These are phyloP conservation scores for Aspergillus baeticus DNA, from an alignment of 495 filamentous ascomycete genomes.

Conservation along the genomic window DNA sequence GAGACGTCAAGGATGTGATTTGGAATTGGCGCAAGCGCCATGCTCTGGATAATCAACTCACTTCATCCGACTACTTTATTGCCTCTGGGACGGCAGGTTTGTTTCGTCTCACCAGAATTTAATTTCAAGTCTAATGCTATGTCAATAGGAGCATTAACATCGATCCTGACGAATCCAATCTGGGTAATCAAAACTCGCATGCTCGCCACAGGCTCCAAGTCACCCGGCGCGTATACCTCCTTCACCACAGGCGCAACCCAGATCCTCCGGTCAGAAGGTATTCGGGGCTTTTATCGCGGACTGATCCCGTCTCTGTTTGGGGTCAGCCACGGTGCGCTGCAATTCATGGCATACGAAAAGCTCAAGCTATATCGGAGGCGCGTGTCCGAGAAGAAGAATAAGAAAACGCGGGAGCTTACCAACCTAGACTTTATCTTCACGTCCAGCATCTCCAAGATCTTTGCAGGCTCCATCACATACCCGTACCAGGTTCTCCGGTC, in stretches of 20 bases:
- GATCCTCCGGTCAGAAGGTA: constrained; percentile 67
- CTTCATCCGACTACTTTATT: constrained; percentile 78
- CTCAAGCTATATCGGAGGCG: constrained; percentile 61
- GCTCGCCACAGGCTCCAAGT: constrained; percentile 73
- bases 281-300: constrained; percentile 79
- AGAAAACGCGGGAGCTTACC: constrained; percentile 44
- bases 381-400: no score
- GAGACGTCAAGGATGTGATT: constrained; percentile 54
- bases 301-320: constrained; percentile 80
- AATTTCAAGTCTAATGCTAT: no score
- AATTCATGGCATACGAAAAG: constrained; percentile 94
- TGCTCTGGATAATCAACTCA: constrained; percentile 34
- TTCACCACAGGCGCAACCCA: constrained; percentile 65
- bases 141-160: constrained; percentile 59
- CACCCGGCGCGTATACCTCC: constrained; percentile 78
- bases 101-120: no score
- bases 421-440: constrained; percentile 77
- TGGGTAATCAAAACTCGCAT: constrained; percentile 99
- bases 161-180: constrained; percentile 87
- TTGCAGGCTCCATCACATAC: constrained; percentile 85
- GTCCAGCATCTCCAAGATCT: constrained; percentile 78
- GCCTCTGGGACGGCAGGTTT: constrained; percentile 74
- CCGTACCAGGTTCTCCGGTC: constrained; percentile 90
- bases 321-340: constrained; percentile 91
- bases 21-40: constrained; percentile 22